phyloP scores from a whole-genome alignment of 2,329 filamentous ascomycete species.

The Stachybotrys echinatus region DNA sequence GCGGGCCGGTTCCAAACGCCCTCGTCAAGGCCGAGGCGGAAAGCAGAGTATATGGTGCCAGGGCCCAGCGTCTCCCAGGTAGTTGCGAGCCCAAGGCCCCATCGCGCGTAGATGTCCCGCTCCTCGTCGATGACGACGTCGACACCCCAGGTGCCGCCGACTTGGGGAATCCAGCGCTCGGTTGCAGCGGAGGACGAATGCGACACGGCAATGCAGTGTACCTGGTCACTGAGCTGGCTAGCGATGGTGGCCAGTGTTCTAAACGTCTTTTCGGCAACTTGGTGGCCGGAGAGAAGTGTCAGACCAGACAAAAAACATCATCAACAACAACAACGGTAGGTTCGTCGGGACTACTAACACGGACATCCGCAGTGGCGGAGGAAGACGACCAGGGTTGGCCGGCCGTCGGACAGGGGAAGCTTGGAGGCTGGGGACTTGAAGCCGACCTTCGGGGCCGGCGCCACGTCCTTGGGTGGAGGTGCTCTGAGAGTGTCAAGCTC shows the following conservation, averaged over 20 bases:
- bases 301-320: too few relatives aligned
- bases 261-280: slow-evolving; percentile 67
- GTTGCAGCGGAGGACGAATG: slow-evolving; percentile 51
- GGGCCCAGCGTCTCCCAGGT: slow-evolving; percentile 61
- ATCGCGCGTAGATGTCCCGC: slow-evolving; percentile 56
- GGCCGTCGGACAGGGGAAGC: slow-evolving; percentile 46
- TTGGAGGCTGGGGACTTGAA: slow-evolving; percentile 49
- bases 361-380: slow-evolving; percentile 71
- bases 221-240: slow-evolving; percentile 35
- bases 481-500: slow-evolving; percentile 37
- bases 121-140: slow-evolving; percentile 55
- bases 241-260: slow-evolving; percentile 47
- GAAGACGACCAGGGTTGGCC: slow-evolving; percentile 60
- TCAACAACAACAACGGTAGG: too few relatives aligned
- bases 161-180: slow-evolving; percentile 50
- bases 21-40: slow-evolving; percentile 54
- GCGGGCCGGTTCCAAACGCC: slow-evolving; percentile 62
- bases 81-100: slow-evolving; percentile 58
- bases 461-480: slow-evolving; percentile 34
- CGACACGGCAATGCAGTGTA: slow-evolving; percentile 58
- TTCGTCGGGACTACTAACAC: too few relatives aligned
- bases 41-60: slow-evolving; percentile 49
- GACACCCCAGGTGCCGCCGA: slow-evolving; percentile 52
- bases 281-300: neutral
- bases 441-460: slow-evolving; percentile 45